Conservation (phyloP, 495 filamentous ascomycete species). For the Xylaria curta region DNA sequence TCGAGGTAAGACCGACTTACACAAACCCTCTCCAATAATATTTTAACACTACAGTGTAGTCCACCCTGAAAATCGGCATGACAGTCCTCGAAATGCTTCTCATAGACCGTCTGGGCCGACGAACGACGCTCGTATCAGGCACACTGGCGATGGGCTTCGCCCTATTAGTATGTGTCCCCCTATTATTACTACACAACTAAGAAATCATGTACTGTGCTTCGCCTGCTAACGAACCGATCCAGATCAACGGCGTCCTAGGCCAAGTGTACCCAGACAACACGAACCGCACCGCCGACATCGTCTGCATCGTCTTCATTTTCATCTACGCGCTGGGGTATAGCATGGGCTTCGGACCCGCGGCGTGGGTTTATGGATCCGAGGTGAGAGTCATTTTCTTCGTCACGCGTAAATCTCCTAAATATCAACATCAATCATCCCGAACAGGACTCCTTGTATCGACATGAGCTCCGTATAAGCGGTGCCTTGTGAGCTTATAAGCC, state of each 20-base stretch:
- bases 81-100: slow-evolving; percentile 57
- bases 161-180: slow-evolving; percentile 47
- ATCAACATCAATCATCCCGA: too few species aligned
- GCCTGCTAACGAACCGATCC: slow-evolving; percentile 1
- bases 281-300: slow-evolving; percentile 56
- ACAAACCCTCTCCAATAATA: not conserved
- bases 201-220: not conserved
- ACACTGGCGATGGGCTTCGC: slow-evolving; percentile 54
- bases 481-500: too few species aligned
- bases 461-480: too few species aligned
- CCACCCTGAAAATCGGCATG: slow-evolving; percentile 58
- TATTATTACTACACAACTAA: too few species aligned
- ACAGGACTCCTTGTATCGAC: too few species aligned
- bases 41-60: slow-evolving; percentile 23
- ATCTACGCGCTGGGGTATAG: slow-evolving; percentile 63
- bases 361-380: slow-evolving; percentile 66
- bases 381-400: slow-evolving; percentile 35
- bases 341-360: slow-evolving; percentile 61
- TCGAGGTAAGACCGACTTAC: slow-evolving; percentile 43
- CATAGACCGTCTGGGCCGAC: slow-evolving; percentile 55
- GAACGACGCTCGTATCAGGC: slow-evolving; percentile 50
- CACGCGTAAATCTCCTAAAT: too few species aligned
- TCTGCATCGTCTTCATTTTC: slow-evolving; percentile 63
- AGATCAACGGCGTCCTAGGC: slow-evolving; percentile 60
- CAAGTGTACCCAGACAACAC: slow-evolving; percentile 57